Evolutionary conservation across 148 eudicot genomes (phyloP).

Genomic region (Rhododendron mucronatum): DNA sequence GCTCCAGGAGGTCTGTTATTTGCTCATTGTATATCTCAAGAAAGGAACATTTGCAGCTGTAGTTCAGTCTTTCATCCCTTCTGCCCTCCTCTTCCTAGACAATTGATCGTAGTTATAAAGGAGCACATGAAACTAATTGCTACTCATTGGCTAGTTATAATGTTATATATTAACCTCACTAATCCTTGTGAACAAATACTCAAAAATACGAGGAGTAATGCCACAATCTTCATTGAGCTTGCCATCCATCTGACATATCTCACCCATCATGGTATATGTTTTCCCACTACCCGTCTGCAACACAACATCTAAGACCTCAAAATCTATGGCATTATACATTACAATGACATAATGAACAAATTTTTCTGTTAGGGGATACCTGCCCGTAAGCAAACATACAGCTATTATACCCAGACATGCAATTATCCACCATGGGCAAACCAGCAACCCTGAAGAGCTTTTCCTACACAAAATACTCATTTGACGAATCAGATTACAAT

Average conservation of each 20-base stretch:
- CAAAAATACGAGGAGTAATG: slow-evolving; percentile 63
- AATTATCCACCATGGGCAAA: slow-evolving; percentile 72
- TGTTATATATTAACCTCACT: slow-evolving; percentile 34
- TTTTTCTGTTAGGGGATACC: slow-evolving; percentile 20
- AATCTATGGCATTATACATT: neutral
- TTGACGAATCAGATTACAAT: neutral
- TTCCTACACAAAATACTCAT: slow-evolving; percentile 30
- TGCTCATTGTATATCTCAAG: slow-evolving; percentile 76
- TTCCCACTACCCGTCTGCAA: slow-evolving; percentile 73
- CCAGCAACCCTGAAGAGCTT: slow-evolving; percentile 69
- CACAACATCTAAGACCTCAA: slow-evolving; percentile 9
- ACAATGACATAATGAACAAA: neutral
- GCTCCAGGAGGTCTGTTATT: slow-evolving; percentile 68
- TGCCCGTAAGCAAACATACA: slow-evolving; percentile 80
- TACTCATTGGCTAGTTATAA: neutral
- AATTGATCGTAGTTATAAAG: neutral
- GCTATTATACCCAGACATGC: slow-evolving; percentile 79
- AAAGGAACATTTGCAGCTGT: slow-evolving; percentile 71
- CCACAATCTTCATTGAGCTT: slow-evolving; percentile 51
- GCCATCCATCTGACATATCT: slow-evolving; percentile 44
- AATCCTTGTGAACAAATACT: slow-evolving; percentile 50
- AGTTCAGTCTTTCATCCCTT: slow-evolving; percentile 46
- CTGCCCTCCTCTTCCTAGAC: slow-evolving; percentile 58
- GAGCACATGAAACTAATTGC: neutral
- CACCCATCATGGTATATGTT: slow-evolving; percentile 77